These are phyloP conservation scores for Colletotrichum eremochloae DNA, from an alignment of 2,329 filamentous ascomycete species.

Conservation along the genomic window DNA sequence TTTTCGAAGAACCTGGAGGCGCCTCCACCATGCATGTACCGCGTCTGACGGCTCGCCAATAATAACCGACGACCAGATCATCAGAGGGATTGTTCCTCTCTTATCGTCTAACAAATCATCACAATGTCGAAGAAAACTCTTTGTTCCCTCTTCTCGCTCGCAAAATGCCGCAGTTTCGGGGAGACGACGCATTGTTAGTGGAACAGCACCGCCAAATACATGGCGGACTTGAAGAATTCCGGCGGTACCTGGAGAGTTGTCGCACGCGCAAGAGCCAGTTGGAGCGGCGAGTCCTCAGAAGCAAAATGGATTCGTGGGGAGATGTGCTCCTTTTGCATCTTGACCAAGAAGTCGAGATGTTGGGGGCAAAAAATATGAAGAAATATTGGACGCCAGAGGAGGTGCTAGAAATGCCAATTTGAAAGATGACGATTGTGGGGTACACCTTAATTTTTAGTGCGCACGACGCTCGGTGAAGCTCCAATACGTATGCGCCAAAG, in stretches of 20 bases:
- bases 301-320: constrained; percentile 82
- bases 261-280: constrained; percentile 72
- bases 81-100: constrained; percentile 78
- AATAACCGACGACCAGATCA: constrained; percentile 77
- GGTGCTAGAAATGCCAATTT: constrained; percentile 79
- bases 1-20: constrained; percentile 82
- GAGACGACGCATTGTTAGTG: constrained; percentile 68
- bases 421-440: constrained; percentile 39
- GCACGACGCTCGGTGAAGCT: neutral
- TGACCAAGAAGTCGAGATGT: constrained; percentile 83
- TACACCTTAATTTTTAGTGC: neutral
- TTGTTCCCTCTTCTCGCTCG: constrained; percentile 83
- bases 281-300: constrained; percentile 71
- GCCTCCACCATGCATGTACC: constrained; percentile 73
- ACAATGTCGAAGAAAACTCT: constrained; percentile 84
- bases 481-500: neutral
- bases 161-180: constrained; percentile 82
- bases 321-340: constrained; percentile 84
- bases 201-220: constrained; percentile 86
- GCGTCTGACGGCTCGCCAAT: constrained; percentile 63
- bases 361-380: constrained; percentile 90
- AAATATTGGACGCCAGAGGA: constrained; percentile 84
- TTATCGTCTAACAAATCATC: constrained; percentile 78
- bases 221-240: constrained; percentile 75
- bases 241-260: constrained; percentile 75